Percentiles rank a stretch among this genome's conserved stretches.
These are phyloP conservation scores for Clohesyomyces aquaticus DNA, from an alignment of 495 filamentous ascomycete species.

Conservation along the genomic window DNA sequence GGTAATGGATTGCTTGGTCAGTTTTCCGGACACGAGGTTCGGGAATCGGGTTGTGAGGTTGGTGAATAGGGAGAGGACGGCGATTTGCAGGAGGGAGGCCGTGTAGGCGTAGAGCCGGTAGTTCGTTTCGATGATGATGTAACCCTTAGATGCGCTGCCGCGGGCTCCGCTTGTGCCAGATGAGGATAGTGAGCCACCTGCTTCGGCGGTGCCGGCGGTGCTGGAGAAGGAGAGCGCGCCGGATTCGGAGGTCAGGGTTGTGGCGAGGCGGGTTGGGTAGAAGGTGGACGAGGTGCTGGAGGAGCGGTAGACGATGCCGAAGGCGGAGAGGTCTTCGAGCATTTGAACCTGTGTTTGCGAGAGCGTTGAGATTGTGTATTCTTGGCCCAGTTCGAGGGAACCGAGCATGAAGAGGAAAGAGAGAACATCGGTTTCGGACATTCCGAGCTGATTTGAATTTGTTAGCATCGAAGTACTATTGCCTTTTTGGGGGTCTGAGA, in stretches of 20 bases:
- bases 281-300: slow-evolving; percentile 61
- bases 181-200: slow-evolving; percentile 32
- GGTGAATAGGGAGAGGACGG: slow-evolving; percentile 87
- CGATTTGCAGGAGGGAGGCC: slow-evolving; percentile 86
- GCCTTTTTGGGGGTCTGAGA: not conserved
- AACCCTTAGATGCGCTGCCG: slow-evolving; percentile 62
- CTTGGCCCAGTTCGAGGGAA: slow-evolving; percentile 84
- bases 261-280: slow-evolving; percentile 93
- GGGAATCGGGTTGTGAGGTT: slow-evolving; percentile 84
- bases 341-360: slow-evolving; percentile 81
- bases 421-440: slow-evolving; percentile 90
- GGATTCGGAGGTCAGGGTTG: slow-evolving; percentile 87
- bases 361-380: slow-evolving; percentile 80
- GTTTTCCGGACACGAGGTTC: slow-evolving; percentile 85
- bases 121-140: slow-evolving; percentile 98
- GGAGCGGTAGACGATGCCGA: slow-evolving; percentile 84
- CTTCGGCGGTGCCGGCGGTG: slow-evolving; percentile 40
- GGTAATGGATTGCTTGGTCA: slow-evolving; percentile 84
- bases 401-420: slow-evolving; percentile 97
- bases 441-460: slow-evolving; percentile 57
- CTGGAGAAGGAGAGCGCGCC: slow-evolving; percentile 59
- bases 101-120: slow-evolving; percentile 98
- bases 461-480: too few species aligned
- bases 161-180: slow-evolving; percentile 36
- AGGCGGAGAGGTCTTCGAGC: slow-evolving; percentile 81